Percentiles rank a stretch among this genome's conserved stretches.
Evolutionary conservation across 148 eudicot species (phyloP).

Genomic region (Cornus kousa): DNA sequence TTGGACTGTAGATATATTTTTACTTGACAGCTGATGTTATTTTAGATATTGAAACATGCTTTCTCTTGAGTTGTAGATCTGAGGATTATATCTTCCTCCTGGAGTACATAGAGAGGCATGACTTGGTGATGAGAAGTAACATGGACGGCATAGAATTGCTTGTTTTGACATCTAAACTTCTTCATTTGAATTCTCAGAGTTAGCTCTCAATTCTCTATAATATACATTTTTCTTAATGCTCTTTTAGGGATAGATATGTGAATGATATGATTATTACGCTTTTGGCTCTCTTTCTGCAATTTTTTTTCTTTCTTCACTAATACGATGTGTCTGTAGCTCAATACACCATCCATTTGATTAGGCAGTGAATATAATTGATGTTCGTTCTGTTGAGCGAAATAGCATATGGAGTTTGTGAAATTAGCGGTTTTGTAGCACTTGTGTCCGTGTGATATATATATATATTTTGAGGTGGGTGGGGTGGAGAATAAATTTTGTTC

Average conservation of each 20-base stretch:
- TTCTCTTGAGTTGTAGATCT: slow-evolving; percentile 32
- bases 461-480: too few relatives aligned
- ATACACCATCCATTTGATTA: background rate
- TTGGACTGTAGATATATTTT: background rate
- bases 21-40: background rate
- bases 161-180: slow-evolving; percentile 53
- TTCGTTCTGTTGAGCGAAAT: background rate
- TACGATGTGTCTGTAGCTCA: background rate
- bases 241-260: background rate
- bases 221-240: background rate
- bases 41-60: slow-evolving; percentile 4
- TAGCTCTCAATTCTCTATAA: slow-evolving; percentile 17
- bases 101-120: slow-evolving; percentile 34
- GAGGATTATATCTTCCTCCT: slow-evolving; percentile 30
- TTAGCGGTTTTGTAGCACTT: background rate
- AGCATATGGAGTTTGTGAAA: background rate
- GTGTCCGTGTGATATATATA: too few relatives aligned
- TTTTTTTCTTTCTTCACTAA: background rate
- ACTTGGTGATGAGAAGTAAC: slow-evolving; percentile 38
- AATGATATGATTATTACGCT: background rate
- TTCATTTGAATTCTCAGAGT: slow-evolving; percentile 48
- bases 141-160: slow-evolving; percentile 50
- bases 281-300: background rate
- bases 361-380: background rate
- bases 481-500: background rate